Conservation (phyloP, 2,329 filamentous ascomycete genomes). For the Myriosclerotinia curreyana region DNA sequence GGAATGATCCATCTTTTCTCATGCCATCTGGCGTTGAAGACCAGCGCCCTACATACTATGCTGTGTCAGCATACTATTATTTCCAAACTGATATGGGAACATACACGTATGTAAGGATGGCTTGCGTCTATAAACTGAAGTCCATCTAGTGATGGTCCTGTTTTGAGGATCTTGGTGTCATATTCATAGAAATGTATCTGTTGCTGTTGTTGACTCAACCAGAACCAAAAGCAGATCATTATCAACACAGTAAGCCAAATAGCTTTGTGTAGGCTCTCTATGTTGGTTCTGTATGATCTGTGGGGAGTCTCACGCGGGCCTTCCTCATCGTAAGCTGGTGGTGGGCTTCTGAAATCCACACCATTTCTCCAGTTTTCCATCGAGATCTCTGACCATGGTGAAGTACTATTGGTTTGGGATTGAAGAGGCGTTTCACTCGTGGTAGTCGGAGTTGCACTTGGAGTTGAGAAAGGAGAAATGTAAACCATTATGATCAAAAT, state of each 20-base stretch:
- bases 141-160: slow-evolving; percentile 22
- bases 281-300: neutral
- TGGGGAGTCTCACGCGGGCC: neutral
- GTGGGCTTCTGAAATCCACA: slow-evolving; percentile 18
- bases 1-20: slow-evolving; percentile 34
- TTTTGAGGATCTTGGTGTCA: neutral
- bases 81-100: neutral
- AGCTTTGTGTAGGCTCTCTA: slow-evolving; percentile 14
- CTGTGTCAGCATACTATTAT: neutral
- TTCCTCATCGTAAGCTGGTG: slow-evolving; percentile 16
- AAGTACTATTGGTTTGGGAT: slow-evolving; percentile 20
- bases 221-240: slow-evolving; percentile 32
- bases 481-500: slow-evolving; percentile 25
- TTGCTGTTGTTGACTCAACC: slow-evolving; percentile 15
- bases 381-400: slow-evolving; percentile 29
- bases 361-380: slow-evolving; percentile 27
- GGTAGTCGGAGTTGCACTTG: slow-evolving; percentile 5
- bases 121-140: slow-evolving; percentile 31
- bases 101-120: slow-evolving; percentile 32
- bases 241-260: slow-evolving; percentile 33
- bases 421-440: slow-evolving; percentile 20
- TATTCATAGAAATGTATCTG: slow-evolving; percentile 14
- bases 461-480: slow-evolving; percentile 25
- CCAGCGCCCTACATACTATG: slow-evolving; percentile 36
- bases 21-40: slow-evolving; percentile 25